Conservation (phyloP, 208 protist species). For the Strigomonas oncopelti region DNA sequence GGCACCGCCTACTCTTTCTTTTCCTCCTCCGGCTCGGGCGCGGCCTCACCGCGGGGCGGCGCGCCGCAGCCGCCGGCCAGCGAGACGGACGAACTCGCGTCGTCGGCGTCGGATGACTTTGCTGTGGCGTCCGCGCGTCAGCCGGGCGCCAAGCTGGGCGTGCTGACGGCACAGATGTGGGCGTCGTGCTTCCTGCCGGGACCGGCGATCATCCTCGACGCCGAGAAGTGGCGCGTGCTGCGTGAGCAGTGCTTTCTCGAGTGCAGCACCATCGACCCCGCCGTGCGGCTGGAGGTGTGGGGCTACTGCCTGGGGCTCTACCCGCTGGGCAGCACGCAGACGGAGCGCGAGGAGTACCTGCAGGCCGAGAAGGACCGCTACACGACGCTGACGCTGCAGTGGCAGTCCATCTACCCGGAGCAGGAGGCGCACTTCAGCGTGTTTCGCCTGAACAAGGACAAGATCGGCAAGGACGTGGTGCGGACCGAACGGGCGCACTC, state of each 20-base stretch:
- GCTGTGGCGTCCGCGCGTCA: too few relatives aligned
- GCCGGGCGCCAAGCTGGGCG: too few relatives aligned
- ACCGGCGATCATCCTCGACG: too few relatives aligned
- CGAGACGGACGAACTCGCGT: too few relatives aligned
- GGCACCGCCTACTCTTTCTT: not conserved
- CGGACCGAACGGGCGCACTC: slow-evolving; percentile 70
- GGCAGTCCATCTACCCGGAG: slow-evolving; percentile 59
- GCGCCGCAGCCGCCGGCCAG: too few relatives aligned
- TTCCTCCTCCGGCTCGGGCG: too few relatives aligned
- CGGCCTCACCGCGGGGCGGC: too few relatives aligned
- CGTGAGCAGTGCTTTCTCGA: slow-evolving; percentile 2
- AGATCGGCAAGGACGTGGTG: slow-evolving; percentile 87
- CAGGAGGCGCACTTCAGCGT: slow-evolving; percentile 63
- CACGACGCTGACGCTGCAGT: slow-evolving; percentile 59
- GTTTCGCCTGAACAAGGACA: slow-evolving; percentile 46
- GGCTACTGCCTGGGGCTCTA: slow-evolving; percentile 67
- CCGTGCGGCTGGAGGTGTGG: slow-evolving; percentile 75
- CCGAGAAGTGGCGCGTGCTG: slow-evolving; percentile 26
- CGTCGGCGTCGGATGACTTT: too few relatives aligned
- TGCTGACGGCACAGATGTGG: too few relatives aligned
- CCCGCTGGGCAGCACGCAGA: slow-evolving; percentile 23
- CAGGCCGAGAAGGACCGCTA: slow-evolving; percentile 45
- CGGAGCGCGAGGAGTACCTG: slow-evolving; percentile 28
- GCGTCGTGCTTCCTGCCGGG: too few relatives aligned
- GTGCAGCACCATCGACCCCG: not conserved